Percentiles rank a stretch among this genome's conserved stretches.
Conservation (phyloP, 805 yeast species). For the Starmerella ratchasimensis region DNA sequence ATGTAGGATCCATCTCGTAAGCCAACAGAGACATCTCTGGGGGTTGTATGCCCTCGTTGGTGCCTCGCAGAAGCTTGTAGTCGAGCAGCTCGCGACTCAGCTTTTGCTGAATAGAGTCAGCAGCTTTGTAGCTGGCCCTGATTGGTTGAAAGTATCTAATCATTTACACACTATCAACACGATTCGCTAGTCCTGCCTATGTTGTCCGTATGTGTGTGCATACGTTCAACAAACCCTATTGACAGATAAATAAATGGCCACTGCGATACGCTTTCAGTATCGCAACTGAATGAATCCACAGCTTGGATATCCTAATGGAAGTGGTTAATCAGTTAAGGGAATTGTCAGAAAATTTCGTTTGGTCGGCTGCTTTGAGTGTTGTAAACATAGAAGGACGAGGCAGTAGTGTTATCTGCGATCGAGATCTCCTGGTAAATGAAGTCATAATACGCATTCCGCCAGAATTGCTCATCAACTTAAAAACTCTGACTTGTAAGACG, state of each 20-base stretch:
- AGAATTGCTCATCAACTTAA: slow-evolving; percentile 12
- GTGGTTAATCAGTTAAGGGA: slow-evolving; percentile 6
- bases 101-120: slow-evolving; percentile 15
- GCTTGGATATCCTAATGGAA: too few species aligned
- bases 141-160: slow-evolving; percentile 16
- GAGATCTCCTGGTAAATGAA: slow-evolving; percentile 23
- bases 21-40: slow-evolving; percentile 57
- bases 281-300: too few species aligned
- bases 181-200: too few species aligned
- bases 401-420: slow-evolving; percentile 43
- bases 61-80: too few species aligned
- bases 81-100: slow-evolving; percentile 18
- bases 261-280: too few species aligned
- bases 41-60: neutral
- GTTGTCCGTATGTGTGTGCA: too few species aligned
- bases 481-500: slow-evolving; percentile 1
- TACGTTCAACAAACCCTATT: too few species aligned
- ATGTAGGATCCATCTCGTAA: slow-evolving; percentile 63
- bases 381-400: slow-evolving; percentile 39
- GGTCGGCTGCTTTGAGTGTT: slow-evolving; percentile 26
- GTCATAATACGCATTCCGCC: slow-evolving; percentile 16
- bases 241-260: too few species aligned
- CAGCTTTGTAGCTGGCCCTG: slow-evolving; percentile 16
- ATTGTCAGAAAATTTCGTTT: slow-evolving; percentile 6
- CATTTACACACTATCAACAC: too few species aligned